Conservation (phyloP, 345 rosid species). For the Balakata baccata region DNA sequence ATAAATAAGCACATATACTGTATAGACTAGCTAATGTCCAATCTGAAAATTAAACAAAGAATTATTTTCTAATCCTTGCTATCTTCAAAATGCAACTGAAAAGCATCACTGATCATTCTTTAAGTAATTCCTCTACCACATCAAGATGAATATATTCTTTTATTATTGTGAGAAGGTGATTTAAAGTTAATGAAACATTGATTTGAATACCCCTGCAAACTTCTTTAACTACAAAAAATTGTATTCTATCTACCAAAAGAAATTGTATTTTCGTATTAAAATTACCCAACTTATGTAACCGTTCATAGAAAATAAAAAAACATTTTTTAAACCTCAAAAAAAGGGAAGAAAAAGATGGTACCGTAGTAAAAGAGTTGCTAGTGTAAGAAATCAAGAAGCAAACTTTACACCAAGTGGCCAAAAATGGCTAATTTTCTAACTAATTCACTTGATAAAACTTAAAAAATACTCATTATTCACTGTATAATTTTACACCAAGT, state of each 20-base stretch:
- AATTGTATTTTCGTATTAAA: not conserved
- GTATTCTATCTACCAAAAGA: too few species aligned
- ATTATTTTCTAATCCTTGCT: too few species aligned
- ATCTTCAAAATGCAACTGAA: slow-evolving; percentile 49
- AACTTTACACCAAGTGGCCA: slow-evolving; percentile 33
- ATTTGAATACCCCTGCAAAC: slow-evolving; percentile 59
- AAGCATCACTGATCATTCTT: slow-evolving; percentile 98
- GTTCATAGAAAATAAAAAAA: not conserved
- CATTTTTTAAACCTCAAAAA: not conserved
- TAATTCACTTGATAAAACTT: slow-evolving; percentile 32
- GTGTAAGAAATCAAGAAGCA: slow-evolving; percentile 33
- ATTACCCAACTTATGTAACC: not conserved
- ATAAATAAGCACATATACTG: not conserved
- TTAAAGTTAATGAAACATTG: slow-evolving; percentile 78
- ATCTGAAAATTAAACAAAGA: too few species aligned
- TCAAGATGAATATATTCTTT: slow-evolving; percentile 73
- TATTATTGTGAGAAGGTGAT: slow-evolving; percentile 62
- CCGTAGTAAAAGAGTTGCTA: slow-evolving; percentile 34
- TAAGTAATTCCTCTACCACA: slow-evolving; percentile 80
- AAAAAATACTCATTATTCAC: too few species aligned
- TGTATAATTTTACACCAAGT: too few species aligned
- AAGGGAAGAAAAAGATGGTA: not conserved
- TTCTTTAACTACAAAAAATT: not conserved
- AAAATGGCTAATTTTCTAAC: too few species aligned
- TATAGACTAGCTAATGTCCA: not conserved